A percentile compares a stretch with the other conserved stretches of the same genome.
These are phyloP conservation scores for Phaeomoniella chlamydospora DNA, from an alignment of 2,329 filamentous ascomycete genomes.

Conservation along the genomic window DNA sequence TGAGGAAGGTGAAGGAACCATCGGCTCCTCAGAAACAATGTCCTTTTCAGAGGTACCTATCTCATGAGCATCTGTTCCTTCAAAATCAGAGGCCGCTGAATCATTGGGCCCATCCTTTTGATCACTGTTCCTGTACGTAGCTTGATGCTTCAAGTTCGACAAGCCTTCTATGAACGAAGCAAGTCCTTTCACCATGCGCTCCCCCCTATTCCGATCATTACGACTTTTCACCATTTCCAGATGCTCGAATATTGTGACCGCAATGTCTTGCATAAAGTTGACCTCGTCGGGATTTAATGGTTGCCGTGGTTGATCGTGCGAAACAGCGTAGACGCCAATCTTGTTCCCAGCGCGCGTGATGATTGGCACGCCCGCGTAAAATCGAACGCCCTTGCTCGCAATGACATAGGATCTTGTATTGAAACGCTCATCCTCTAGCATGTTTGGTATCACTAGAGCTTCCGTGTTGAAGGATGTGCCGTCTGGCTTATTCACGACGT, in stretches of 20 bases:
- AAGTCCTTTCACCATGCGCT: constrained; percentile 39
- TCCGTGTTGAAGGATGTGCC: constrained; percentile 6
- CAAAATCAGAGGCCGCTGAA: neutral
- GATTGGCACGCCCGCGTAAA: constrained; percentile 48
- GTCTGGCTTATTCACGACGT: constrained; percentile 6
- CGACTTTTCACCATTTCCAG: constrained; percentile 40
- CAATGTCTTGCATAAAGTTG: constrained; percentile 42
- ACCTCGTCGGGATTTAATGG: constrained; percentile 33
- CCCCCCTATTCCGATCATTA: constrained; percentile 37
- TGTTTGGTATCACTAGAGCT: constrained; percentile 17
- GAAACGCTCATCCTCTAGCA: constrained; percentile 23
- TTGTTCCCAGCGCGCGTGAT: constrained; percentile 40
- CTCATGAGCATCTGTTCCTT: neutral
- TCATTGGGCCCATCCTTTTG: no score
- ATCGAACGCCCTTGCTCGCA: constrained; percentile 21
- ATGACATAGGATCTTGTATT: constrained; percentile 20
- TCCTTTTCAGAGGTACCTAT: neutral
- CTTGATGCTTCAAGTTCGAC: constrained; percentile 11
- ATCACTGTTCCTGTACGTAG: neutral
- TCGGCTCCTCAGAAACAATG: no score
- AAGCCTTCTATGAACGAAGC: constrained; percentile 40
- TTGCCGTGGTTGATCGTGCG: constrained; percentile 40
- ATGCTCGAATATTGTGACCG: constrained; percentile 43
- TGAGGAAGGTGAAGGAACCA: neutral
- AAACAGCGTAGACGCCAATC: constrained; percentile 46